These are phyloP conservation scores for Lentinus brumalis DNA, from an alignment of 768 basidiomycete genomes.

Conservation along the genomic window DNA sequence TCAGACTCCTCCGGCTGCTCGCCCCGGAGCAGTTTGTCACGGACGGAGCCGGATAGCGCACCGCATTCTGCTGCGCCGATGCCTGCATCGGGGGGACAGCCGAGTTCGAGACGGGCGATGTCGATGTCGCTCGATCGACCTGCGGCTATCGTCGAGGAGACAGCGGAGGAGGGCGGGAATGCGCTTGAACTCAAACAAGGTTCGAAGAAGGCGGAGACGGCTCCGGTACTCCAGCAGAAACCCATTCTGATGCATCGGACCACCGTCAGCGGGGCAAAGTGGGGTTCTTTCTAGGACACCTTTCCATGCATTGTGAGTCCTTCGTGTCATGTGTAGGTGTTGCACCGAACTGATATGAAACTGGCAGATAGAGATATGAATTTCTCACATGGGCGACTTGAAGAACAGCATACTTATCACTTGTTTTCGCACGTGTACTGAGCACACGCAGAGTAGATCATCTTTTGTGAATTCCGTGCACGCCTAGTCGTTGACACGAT, in stretches of 20 bases:
- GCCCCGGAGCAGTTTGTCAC: not conserved
- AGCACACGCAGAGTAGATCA: no score
- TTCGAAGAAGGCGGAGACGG: not conserved
- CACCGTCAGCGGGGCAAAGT: not conserved
- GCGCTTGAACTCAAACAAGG: slow-evolving; percentile 9
- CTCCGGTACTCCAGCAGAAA: not conserved
- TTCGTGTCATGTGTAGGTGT: no score
- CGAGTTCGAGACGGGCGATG: not conserved
- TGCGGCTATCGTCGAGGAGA: slow-evolving; percentile 14
- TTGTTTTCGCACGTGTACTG: no score
- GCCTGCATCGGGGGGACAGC: slow-evolving; percentile 9
- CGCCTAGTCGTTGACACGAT: no score
- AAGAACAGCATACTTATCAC: no score
- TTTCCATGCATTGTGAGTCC: no score
- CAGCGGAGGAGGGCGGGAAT: not conserved
- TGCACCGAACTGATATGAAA: no score
- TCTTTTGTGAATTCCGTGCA: no score
- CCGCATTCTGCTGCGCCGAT: slow-evolving; percentile 24
- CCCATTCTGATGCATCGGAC: not conserved
- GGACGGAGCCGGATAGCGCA: slow-evolving; percentile 30
- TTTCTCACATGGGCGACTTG: no score
- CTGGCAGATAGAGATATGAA: no score
- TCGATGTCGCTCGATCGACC: slow-evolving; percentile 7
- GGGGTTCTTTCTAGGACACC: not conserved
- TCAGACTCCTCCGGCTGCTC: not conserved